Conservation (phyloP, 257 asterid species). For the Solanum tacnaense region DNA sequence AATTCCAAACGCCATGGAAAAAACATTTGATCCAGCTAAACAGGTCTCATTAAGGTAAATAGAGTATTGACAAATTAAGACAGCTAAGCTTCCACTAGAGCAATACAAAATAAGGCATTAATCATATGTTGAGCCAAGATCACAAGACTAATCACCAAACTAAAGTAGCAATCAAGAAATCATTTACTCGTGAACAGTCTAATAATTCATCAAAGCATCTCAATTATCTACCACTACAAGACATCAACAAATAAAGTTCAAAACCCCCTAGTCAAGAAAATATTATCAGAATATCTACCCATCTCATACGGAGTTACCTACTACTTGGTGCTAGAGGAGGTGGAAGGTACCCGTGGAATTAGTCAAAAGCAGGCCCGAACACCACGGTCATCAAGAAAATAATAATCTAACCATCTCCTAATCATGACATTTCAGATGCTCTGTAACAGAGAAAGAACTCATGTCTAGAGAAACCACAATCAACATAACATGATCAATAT, state of each 20-base stretch:
- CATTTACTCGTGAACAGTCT: neutral
- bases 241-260: neutral
- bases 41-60: neutral
- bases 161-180: neutral
- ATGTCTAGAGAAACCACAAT: neutral
- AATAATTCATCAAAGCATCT: neutral
- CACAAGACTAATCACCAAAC: neutral
- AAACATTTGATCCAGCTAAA: neutral
- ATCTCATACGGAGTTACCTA: neutral
- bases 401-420: neutral
- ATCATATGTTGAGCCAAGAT: neutral
- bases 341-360: too few species aligned
- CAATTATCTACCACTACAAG: neutral
- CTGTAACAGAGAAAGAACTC: neutral
- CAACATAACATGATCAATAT: neutral
- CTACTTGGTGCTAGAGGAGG: too few species aligned
- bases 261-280: neutral
- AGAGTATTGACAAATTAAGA: neutral
- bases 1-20: neutral
- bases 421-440: neutral
- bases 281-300: neutral
- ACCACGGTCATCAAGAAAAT: too few species aligned
- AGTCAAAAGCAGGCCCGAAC: too few species aligned
- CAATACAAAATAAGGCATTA: neutral
- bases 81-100: constrained; percentile 10